These are phyloP conservation scores for Penicillium dipodomyicola DNA, from an alignment of 495 filamentous ascomycete genomes.

Conservation along the genomic window DNA sequence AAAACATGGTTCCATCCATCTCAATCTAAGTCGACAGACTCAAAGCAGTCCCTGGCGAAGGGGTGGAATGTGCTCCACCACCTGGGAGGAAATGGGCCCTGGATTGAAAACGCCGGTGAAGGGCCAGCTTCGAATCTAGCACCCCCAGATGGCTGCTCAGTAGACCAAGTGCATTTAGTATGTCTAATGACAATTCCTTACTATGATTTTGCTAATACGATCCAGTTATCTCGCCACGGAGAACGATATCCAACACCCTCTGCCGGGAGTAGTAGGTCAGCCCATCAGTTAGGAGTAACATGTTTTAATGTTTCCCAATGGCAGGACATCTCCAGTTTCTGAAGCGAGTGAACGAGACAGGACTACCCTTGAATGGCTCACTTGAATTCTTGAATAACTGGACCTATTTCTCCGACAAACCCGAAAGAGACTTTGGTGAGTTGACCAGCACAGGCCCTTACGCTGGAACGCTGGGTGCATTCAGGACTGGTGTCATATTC, in stretches of 20 bases:
- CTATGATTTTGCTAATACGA: not conserved
- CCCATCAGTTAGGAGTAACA: not conserved
- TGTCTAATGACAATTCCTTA: not conserved
- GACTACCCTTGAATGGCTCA: slow-evolving; percentile 44
- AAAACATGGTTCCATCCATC: not conserved
- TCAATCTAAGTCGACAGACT: not conserved
- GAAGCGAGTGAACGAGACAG: slow-evolving; percentile 41
- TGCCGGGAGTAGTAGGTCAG: slow-evolving; percentile 50
- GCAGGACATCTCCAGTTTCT: slow-evolving; percentile 53
- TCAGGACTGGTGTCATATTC: slow-evolving; percentile 56
- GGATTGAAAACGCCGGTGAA: slow-evolving; percentile 53
- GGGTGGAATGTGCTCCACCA: slow-evolving; percentile 57
- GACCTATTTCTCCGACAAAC: slow-evolving; percentile 51
- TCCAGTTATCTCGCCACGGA: slow-evolving; percentile 58
- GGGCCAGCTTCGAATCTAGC: slow-evolving; percentile 35
- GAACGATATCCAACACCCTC: slow-evolving; percentile 57
- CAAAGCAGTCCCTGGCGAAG: not conserved
- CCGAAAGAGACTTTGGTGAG: slow-evolving; percentile 46
- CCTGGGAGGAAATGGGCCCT: slow-evolving; percentile 59
- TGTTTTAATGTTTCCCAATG: not conserved
- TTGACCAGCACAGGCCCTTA: slow-evolving; percentile 59
- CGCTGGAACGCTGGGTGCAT: slow-evolving; percentile 53
- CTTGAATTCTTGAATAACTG: slow-evolving; percentile 56
- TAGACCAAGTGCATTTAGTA: slow-evolving; percentile 62
- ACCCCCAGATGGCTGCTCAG: slow-evolving; percentile 45